Percentiles rank a stretch among this genome's conserved stretches.
phyloP scores from a whole-genome alignment of 305 asterid species.

The Fraxinus nigra region DNA sequence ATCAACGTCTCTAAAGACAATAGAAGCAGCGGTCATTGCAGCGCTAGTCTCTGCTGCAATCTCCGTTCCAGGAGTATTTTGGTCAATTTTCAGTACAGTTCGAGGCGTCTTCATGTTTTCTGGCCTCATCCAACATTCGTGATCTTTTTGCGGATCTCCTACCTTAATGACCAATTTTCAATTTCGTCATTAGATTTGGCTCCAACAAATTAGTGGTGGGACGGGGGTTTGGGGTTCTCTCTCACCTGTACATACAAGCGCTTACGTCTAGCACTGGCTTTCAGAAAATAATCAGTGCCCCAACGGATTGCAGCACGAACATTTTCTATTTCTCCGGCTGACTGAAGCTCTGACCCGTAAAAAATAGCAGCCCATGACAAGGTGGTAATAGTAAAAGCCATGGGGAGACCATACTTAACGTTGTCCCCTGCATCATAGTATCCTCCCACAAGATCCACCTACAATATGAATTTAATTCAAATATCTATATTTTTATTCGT shows the following conservation, averaged over 20 bases:
- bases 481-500: neutral
- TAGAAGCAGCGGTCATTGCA: constrained; percentile 70
- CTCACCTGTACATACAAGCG: constrained; percentile 59
- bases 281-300: constrained; percentile 74
- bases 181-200: neutral
- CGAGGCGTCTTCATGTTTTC: constrained; percentile 74
- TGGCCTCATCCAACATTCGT: constrained; percentile 75
- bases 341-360: constrained; percentile 42
- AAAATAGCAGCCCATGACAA: constrained; percentile 63
- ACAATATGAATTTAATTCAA: neutral
- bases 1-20: constrained; percentile 44
- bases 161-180: constrained; percentile 38
- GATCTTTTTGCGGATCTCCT: constrained; percentile 75
- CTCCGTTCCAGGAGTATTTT: constrained; percentile 63
- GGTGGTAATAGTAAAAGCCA: constrained; percentile 81
- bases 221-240: too few relatives aligned
- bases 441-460: constrained; percentile 89
- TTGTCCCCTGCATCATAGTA: constrained; percentile 90
- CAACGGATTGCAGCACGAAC: constrained; percentile 49
- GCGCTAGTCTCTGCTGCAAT: constrained; percentile 76
- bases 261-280: constrained; percentile 47
- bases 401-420: constrained; percentile 71
- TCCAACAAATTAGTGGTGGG: neutral
- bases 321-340: constrained; percentile 60
- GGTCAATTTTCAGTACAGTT: constrained; percentile 49